A percentile compares a stretch with the other conserved stretches of the same genome.
These are phyloP conservation scores for Candida wancherniae DNA, from an alignment of 805 yeast species.

Conservation along the genomic window DNA sequence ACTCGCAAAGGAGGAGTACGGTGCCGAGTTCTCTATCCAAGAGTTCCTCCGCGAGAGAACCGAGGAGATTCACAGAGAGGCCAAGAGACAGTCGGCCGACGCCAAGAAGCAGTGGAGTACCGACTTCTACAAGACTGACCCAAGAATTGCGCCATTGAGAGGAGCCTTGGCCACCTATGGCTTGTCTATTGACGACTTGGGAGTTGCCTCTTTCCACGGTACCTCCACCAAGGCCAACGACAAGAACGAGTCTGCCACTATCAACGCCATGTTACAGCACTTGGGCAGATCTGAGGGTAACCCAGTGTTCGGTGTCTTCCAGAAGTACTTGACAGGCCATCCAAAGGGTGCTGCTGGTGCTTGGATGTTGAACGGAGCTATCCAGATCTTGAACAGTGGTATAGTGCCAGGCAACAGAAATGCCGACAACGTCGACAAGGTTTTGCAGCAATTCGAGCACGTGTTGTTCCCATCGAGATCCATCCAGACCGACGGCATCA, in stretches of 20 bases:
- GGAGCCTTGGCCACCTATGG: constrained; percentile 95
- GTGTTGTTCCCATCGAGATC: constrained; percentile 93
- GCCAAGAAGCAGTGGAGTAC: constrained; percentile 96
- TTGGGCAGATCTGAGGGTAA: constrained; percentile 97
- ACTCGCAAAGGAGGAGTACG: constrained; percentile 48
- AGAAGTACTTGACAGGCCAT: constrained; percentile 97
- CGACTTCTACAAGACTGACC: constrained; percentile 84
- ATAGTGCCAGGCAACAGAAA: constrained; percentile 98
- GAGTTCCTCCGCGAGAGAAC: constrained; percentile 74
- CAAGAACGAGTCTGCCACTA: constrained; percentile 92
- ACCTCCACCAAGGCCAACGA: constrained; percentile 98
- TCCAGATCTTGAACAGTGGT: constrained; percentile 89
- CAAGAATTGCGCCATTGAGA: constrained; percentile 93
- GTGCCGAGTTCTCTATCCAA: constrained; percentile 39
- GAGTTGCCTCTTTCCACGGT: constrained; percentile 98
- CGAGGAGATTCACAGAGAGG: constrained; percentile 82
- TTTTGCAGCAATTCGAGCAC: constrained; percentile 77
- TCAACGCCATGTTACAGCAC: constrained; percentile 89
- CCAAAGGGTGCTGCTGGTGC: constrained; percentile 99
- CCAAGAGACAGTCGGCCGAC: constrained; percentile 74
- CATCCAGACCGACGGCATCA: constrained; percentile 92
- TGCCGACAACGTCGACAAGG: constrained; percentile 91
- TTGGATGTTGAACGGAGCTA: constrained; percentile 99
- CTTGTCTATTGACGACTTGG: constrained; percentile 89
- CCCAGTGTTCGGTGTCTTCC: constrained; percentile 97